Base-by-base conservation (phyloP, 2,329 filamentous ascomycete species). In the Xylaria sp. region DNA sequence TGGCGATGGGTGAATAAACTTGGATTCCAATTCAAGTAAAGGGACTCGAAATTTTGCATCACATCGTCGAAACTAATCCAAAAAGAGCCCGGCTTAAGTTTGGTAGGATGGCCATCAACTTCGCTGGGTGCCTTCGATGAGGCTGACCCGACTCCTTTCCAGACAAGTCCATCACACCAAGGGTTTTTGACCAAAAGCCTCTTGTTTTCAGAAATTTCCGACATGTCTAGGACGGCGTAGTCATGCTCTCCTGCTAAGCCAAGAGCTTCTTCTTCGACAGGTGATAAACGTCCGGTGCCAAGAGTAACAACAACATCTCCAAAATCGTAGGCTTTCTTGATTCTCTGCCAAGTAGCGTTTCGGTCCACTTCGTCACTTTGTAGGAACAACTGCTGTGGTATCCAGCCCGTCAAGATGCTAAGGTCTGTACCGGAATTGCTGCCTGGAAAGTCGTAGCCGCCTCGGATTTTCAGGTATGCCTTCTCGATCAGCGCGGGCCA, bases 11-110 rank as follows among this genome's bases (percentile, higher is more conserved):
- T 80, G 76, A 99, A 99, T 0, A 97, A 80, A 0, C 85, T 84
- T 0, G 95, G 93, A 67, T 97, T 97, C 95, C 95, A 99, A 77
- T 98, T 99, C 56, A 99, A 82, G 75, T 98, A 99, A 68, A 99
- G 86, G 17, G 93, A 96, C 74, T 98, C 93, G 66, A 97, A 99
- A 72, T 97, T 89, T 71, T 97, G 93, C 35, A 92, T 85, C 3
- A 97, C 87, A 66, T 93, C 91, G 68, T 96, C 91, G 27, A 95
- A 87, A 23, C 89, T 87, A 78, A 98, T 96, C 94, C 95, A 98
- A 72, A 97, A 96, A 0, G 90, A 92, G n/a, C 93, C 92, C 0
- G 90, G 88, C 27, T 77, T 75, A 19, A 77, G 70, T 51, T 74
- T 74, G 58, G 70, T 64, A 7, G 75, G 72, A 49, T 73, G 70